Base-by-base conservation (phyloP, 441 rosid species). In the Biscutella laevigata region DNA sequence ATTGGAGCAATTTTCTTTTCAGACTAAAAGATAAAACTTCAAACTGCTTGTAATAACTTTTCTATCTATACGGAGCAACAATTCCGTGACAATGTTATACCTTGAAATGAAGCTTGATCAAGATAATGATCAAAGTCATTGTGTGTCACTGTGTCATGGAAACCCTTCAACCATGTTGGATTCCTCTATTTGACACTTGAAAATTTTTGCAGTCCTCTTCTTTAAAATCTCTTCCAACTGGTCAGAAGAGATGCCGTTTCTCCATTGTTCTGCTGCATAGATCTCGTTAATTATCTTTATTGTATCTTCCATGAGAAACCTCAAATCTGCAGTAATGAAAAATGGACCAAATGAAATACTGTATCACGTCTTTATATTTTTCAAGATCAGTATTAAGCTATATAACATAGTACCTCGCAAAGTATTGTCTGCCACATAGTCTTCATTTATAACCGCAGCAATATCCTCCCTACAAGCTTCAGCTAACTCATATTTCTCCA, bases 231-330 rank as follows among this genome's bases (percentile, higher is more conserved):
- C 68, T 70, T 80, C 81, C 34, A 83, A 61, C 68, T 80, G 67
- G 47, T 67, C 75, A 51, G 83, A 75, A 19, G 77, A 73, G 61
- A 78, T 57, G 33, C 57, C 69, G 43, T 67, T 71, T 58, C 42
- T 59, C 77, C 81, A 83, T 61, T 22, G 69, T 60, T 71, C 75
- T 14, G 81, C 84, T 56, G 76, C 80, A 51, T 57, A 34, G 75
- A 83, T 71, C 62, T 83, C 82, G 43, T 80, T 68, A 76, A 67
- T 74, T 69, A 82, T 80, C 55, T 74, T 71, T 54, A 76, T 26
- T 52, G 77, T 77, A 69, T 77, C 89, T 29, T 72, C 75, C 29
- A 82, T 59, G 48, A 66, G 76, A 52, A 75, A 69, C 30, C 66
- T 74, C 13, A 73, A 49, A 57, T 78, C 86, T 76, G 82, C 61